Conservation (phyloP, 305 asterid species). For the Fraxinus ornus region DNA sequence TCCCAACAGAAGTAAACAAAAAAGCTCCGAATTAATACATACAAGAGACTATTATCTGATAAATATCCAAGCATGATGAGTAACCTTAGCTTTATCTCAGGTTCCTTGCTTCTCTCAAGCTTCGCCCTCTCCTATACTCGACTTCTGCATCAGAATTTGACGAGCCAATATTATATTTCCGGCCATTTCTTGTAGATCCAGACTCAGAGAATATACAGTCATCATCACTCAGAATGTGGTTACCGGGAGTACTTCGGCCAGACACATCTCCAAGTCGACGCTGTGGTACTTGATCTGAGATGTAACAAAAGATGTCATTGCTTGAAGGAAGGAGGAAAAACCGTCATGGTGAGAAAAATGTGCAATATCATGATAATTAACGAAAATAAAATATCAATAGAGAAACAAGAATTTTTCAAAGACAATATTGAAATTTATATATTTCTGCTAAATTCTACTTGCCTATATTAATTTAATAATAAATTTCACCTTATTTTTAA, state of each 20-base stretch:
- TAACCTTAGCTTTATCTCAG: conserved; percentile 37
- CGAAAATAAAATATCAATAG: neutral
- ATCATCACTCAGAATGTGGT: conserved; percentile 48
- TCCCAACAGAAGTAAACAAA: conserved; percentile 20
- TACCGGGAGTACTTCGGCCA: conserved; percentile 28
- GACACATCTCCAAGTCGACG: conserved; percentile 31
- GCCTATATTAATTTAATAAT: neutral
- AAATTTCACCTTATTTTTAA: neutral
- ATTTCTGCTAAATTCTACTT: neutral
- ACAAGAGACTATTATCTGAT: conserved; percentile 9
- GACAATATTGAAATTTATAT: neutral
- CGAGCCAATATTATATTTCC: conserved; percentile 51
- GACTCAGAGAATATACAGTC: conserved; percentile 49
- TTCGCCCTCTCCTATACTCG: conserved; percentile 71
- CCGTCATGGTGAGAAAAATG: neutral
- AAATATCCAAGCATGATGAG: conserved; percentile 35
- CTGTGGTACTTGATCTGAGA: conserved; percentile 41
- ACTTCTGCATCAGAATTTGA: conserved; percentile 74
- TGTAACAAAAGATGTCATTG: conserved; percentile 9
- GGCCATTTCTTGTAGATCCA: conserved; percentile 43
- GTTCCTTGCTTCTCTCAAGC: conserved; percentile 67
- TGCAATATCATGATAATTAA: neutral
- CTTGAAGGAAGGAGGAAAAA: neutral
- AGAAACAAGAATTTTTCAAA: neutral
- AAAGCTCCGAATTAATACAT: conserved; percentile 23